phyloP scores from a whole-genome alignment of 768 basidiomycete species.

The Gelatoporia subvermispora region DNA sequence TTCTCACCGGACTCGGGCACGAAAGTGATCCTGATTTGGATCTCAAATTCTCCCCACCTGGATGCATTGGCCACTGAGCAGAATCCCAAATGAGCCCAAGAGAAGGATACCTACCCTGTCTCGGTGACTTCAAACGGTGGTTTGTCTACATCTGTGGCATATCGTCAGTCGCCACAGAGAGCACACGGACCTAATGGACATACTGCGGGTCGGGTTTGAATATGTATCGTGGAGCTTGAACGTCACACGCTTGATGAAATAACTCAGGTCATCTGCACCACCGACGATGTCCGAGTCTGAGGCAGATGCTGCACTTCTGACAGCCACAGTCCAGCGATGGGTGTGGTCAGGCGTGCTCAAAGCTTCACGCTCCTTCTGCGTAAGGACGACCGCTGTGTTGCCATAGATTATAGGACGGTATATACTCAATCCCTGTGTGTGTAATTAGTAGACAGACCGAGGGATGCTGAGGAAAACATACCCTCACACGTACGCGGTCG shows the following conservation, averaged over 20 bases:
- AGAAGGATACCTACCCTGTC: slow-evolving; percentile 61
- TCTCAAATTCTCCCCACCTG: slow-evolving; percentile 99
- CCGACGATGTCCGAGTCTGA: slow-evolving; percentile 76
- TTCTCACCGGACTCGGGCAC: slow-evolving; percentile 89
- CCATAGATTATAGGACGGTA: slow-evolving; percentile 93
- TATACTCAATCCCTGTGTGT: slow-evolving; percentile 72
- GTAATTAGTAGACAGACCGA: slow-evolving; percentile 8
- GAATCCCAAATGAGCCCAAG: not conserved
- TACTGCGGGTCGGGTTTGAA: slow-evolving; percentile 84
- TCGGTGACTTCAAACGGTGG: slow-evolving; percentile 94
- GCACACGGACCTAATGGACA: slow-evolving; percentile 23
- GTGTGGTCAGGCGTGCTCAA: slow-evolving; percentile 71
- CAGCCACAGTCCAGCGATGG: slow-evolving; percentile 94
- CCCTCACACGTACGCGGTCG: slow-evolving; percentile 78
- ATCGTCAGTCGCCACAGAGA: slow-evolving; percentile 4
- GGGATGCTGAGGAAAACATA: slow-evolving; percentile 34
- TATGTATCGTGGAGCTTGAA: slow-evolving; percentile 99
- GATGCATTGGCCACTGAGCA: not conserved
- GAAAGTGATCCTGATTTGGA: slow-evolving; percentile 89
- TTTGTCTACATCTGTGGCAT: slow-evolving; percentile 72
- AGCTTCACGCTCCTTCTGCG: slow-evolving; percentile 60
- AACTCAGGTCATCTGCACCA: slow-evolving; percentile 83
- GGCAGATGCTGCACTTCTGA: slow-evolving; percentile 80
- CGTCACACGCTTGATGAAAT: slow-evolving; percentile 93
- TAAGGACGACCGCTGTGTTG: slow-evolving; percentile 81